phyloP scores from a whole-genome alignment of 768 basidiomycete species.

The Gloeopeniophorella convolvens region DNA sequence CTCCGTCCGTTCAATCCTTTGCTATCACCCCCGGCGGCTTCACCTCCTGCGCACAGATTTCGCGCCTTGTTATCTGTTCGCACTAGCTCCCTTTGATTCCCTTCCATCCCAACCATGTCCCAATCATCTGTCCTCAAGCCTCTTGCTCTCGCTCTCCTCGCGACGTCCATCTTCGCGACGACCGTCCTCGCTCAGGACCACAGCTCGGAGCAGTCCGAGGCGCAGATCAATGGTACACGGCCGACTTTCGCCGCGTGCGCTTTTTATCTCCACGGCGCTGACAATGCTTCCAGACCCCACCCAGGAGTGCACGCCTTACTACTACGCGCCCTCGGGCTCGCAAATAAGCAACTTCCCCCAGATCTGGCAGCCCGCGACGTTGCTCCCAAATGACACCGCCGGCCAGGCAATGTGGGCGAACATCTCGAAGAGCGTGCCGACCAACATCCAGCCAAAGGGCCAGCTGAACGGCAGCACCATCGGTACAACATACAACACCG shows the following conservation, averaged over 20 bases:
- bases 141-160: not conserved
- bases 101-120: no score
- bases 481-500: conserved; percentile 13
- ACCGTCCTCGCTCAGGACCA: conserved; percentile 10
- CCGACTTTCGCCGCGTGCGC: not conserved
- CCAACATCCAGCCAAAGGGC: conserved; percentile 37
- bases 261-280: not conserved
- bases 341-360: conserved; percentile 3
- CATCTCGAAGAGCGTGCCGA: conserved; percentile 39
- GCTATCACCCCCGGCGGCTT: no score
- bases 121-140: no score
- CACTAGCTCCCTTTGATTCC: no score
- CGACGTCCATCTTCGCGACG: not conserved
- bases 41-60: no score
- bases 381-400: conserved; percentile 9
- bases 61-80: no score
- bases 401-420: conserved; percentile 34
- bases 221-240: conserved; percentile 9
- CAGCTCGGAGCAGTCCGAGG: conserved; percentile 16
- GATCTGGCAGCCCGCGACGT: conserved; percentile 10
- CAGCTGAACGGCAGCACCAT: not conserved
- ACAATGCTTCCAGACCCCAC: conserved; percentile 7
- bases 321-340: conserved; percentile 5
- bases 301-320: conserved; percentile 15
- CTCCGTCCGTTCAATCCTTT: no score